Conservation (phyloP, 1,284 basidiomycete species). For the Ceratobasidium papillatum region DNA sequence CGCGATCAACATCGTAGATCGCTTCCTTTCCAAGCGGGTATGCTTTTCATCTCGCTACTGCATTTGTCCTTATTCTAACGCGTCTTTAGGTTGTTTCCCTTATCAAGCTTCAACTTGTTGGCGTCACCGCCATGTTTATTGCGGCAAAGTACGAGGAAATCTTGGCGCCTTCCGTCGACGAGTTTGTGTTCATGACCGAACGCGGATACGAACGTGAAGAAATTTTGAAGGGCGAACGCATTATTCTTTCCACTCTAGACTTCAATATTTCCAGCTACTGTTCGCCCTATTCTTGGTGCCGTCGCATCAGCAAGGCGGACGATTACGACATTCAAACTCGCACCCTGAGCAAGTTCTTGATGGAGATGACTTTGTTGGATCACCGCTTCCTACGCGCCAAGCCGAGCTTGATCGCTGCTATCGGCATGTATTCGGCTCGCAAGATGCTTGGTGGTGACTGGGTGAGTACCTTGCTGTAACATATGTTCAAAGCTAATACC, state of each 20-base stretch:
- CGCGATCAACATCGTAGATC: conserved; percentile 70
- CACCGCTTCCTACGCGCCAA: conserved; percentile 93
- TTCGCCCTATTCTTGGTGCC: conserved; percentile 99
- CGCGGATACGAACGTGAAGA: conserved; percentile 93
- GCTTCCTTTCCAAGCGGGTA: conserved; percentile 66
- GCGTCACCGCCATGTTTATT: conserved; percentile 71
- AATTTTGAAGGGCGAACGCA: conserved; percentile 97
- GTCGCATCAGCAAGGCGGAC: conserved; percentile 98
- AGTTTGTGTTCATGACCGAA: conserved; percentile 98
- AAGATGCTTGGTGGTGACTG: conserved; percentile 92
- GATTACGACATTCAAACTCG: conserved; percentile 98
- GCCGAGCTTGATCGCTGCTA: conserved; percentile 94
- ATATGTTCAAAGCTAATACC: conserved; percentile 51
- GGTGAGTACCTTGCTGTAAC: conserved; percentile 65
- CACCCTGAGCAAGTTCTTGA: conserved; percentile 96
- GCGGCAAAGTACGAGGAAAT: conserved; percentile 71
- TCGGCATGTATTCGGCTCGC: conserved; percentile 96
- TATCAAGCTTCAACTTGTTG: conserved; percentile 70
- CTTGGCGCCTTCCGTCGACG: conserved; percentile 89
- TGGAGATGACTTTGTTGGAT: conserved; percentile 95
- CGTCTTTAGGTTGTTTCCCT: conserved; percentile 63
- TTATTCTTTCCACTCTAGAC: conserved; percentile 85
- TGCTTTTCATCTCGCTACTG: conserved; percentile 54
- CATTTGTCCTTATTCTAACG: conserved; percentile 54
- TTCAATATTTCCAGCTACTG: conserved; percentile 98